Base-by-base conservation (phyloP, 2,329 filamentous ascomycete genomes). In the Meredithiella fracta region DNA sequence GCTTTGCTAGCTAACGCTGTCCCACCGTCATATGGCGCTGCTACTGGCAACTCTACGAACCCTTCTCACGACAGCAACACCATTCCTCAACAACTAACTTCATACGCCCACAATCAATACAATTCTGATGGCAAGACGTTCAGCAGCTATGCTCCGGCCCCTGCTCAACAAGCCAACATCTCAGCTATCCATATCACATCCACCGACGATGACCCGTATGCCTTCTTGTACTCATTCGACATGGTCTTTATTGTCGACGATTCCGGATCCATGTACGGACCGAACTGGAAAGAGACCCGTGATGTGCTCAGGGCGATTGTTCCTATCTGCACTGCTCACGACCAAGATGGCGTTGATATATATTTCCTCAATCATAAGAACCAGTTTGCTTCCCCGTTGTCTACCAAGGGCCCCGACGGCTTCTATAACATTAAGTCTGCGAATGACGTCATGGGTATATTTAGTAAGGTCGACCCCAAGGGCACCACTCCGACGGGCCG, bases 241-340 rank as follows among this genome's bases (percentile, higher is more conserved):
- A 96, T 89, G 31, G 70, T 91, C 56, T 90, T 97, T 66, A 70
- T 97, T 1, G 87, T 97, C 64, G 91, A 97, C 65, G 91, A 97
- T 71, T 89, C 83, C n/a, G 79, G 80, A 3, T 90, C 84, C 62
- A 97, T 97, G 91, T 72, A 73, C 1, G 86, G 84, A 15, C 65
- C 71, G n/a, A 77, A 75, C 22, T 97, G 91, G 91, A 67, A 70
- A 11, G 86, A 96, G 67, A 86, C 86, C 0, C 70, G 75, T 25
- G 71, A 76, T 7, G 86, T 85, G 1, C 76, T 97, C 1, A 70
- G 75, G 31, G 74, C 79, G 51, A 89, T 97, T 63, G 78, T 87
- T 0, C 87, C 87, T 0, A 84, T 95, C 63, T 94, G 90, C 69
- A 86, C 86, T 1, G 66, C 72, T 3, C 82, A 86, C 66, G 91